Evolutionary conservation across 169 alveolate genomes (phyloP).

Genomic region (Babesia gibsoni): DNA sequence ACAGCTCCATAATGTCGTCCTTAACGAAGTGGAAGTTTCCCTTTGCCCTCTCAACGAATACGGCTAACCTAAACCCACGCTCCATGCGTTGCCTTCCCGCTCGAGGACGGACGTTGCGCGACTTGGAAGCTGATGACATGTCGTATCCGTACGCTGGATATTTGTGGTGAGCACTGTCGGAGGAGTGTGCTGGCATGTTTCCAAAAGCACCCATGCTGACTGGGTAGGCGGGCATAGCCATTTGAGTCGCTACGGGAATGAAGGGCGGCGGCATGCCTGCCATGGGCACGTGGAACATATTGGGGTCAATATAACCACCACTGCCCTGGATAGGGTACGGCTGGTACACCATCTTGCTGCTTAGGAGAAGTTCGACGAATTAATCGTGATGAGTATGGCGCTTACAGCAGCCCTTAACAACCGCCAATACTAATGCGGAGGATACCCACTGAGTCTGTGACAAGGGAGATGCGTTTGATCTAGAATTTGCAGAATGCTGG

Average conservation of each 20-base stretch:
- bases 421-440: too few relatives aligned
- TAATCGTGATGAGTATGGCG: too few relatives aligned
- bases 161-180: neutral
- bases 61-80: constrained; percentile 15
- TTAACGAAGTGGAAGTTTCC: constrained; percentile 32
- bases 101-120: neutral
- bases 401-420: too few relatives aligned
- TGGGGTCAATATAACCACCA: neutral
- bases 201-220: neutral
- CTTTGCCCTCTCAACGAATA: constrained; percentile 25
- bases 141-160: too few relatives aligned
- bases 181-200: neutral
- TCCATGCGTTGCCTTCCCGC: neutral
- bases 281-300: neutral
- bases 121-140: too few relatives aligned
- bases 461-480: too few relatives aligned
- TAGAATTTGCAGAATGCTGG: too few relatives aligned
- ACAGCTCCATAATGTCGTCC: constrained; percentile 52
- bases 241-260: neutral
- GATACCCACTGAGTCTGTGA: too few relatives aligned
- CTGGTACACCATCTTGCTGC: constrained; percentile 15
- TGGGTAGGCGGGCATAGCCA: neutral
- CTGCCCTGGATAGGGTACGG: neutral
- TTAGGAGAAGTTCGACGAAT: too few relatives aligned
- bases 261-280: neutral